These are phyloP conservation scores for Aristolochia fimbriata DNA, from an alignment of 164 flowering plant species.

Conservation along the genomic window DNA sequence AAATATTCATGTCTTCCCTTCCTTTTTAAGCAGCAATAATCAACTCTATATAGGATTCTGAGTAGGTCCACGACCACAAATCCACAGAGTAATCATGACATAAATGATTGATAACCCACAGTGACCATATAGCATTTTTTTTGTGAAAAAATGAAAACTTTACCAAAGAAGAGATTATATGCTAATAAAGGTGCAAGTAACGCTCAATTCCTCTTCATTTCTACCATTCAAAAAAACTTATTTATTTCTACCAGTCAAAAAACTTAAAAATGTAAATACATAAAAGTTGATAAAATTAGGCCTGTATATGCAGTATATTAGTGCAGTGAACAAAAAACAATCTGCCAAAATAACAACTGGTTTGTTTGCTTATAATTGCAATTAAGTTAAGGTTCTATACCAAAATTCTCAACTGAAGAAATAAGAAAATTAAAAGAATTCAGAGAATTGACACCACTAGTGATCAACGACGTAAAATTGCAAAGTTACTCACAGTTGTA, in stretches of 20 bases:
- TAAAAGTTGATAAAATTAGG: no score
- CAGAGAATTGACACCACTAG: background rate
- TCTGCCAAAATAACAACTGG: background rate
- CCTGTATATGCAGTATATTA: no score
- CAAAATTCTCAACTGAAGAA: background rate
- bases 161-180: no score
- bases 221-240: no score
- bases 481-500: constrained; percentile 76
- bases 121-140: background rate
- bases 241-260: no score
- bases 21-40: no score
- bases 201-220: no score
- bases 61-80: background rate
- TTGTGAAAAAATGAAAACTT: background rate
- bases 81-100: background rate
- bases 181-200: no score
- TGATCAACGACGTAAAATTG: background rate
- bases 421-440: background rate
- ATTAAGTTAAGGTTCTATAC: background rate
- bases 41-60: no score
- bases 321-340: no score
- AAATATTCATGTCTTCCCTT: no score
- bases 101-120: background rate
- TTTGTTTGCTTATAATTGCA: background rate
- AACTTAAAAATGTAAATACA: no score